phyloP scores from a whole-genome alignment of 352 stramenopile genomes.

The Phytopythium montanum region DNA sequence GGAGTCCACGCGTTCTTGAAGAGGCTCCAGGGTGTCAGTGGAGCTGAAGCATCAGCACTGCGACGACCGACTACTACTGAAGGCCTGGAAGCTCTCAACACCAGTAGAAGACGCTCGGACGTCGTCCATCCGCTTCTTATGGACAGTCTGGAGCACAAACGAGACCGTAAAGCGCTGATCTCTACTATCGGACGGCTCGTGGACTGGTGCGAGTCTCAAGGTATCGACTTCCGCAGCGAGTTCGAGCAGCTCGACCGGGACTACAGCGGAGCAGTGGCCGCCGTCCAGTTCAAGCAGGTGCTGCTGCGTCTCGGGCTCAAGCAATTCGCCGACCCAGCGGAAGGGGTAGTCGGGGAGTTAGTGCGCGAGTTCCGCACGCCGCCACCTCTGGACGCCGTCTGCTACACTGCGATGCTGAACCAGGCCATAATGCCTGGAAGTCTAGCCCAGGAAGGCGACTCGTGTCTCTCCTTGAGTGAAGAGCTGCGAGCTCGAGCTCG shows the following conservation, averaged over 20 bases:
- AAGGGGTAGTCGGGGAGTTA: conserved; percentile 44
- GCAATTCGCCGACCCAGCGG: conserved; percentile 18
- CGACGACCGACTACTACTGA: neutral
- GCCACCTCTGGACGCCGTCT: conserved; percentile 25
- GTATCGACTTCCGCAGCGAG: conserved; percentile 44
- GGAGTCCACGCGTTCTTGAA: conserved; percentile 24
- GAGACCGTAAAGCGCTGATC: neutral
- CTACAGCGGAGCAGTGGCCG: conserved; percentile 40
- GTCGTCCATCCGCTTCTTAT: neutral
- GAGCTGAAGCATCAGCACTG: neutral
- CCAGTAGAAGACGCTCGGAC: neutral
- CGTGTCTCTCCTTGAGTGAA: conserved; percentile 28
- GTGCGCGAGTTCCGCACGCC: conserved; percentile 45
- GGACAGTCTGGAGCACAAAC: neutral
- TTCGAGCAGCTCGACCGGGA: conserved; percentile 42
- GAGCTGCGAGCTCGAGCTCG: conserved; percentile 43
- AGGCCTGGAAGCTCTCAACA: neutral
- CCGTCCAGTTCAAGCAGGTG: conserved; percentile 51
- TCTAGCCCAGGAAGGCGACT: conserved; percentile 11
- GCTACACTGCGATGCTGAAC: conserved; percentile 35
- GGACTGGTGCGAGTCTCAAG: conserved; percentile 25
- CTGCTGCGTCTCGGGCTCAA: conserved; percentile 36
- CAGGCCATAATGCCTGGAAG: conserved; percentile 8
- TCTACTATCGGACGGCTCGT: conserved; percentile 23
- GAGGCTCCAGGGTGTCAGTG: conserved; percentile 5